A percentile compares a stretch with the other conserved stretches of the same genome.
phyloP scores from a whole-genome alignment of 2,329 filamentous ascomycete genomes.

The Alternaria burnsii region DNA sequence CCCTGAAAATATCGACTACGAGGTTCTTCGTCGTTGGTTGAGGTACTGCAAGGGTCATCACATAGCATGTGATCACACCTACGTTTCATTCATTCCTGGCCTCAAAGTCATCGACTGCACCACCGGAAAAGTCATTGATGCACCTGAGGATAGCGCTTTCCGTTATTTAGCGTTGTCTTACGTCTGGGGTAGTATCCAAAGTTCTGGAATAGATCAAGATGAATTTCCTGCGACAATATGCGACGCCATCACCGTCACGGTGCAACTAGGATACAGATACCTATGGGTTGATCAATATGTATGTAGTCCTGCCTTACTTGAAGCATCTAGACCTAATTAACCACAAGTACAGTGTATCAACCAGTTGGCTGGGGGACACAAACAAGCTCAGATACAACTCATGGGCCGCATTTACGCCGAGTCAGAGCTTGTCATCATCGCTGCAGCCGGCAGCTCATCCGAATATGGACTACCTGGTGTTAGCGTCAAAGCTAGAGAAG shows the following conservation, averaged over 20 bases:
- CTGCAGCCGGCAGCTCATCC: neutral
- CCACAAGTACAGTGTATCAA: neutral
- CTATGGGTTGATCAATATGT: neutral
- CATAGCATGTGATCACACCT: accelerated
- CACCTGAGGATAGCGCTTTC: neutral
- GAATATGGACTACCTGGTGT: neutral
- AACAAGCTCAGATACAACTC: neutral
- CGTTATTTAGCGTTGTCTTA: neutral
- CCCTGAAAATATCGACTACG: accelerated
- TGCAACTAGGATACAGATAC: neutral
- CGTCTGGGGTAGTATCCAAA: neutral
- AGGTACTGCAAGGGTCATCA: neutral
- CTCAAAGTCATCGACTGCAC: neutral
- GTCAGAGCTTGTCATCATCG: neutral
- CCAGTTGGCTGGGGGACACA: neutral
- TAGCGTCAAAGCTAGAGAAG: accelerated
- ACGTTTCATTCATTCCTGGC: neutral
- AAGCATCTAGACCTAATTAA: neutral
- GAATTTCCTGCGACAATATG: neutral
- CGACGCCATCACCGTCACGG: neutral
- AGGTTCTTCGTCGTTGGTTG: neutral
- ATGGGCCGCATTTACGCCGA: neutral
- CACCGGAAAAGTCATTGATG: accelerated
- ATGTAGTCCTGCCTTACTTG: neutral
- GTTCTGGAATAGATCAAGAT: accelerated